Percentiles rank a stretch among this genome's conserved stretches.
Evolutionary conservation across 1,284 basidiomycete species (phyloP).

Genomic region (Ustilago vetiveriae): DNA sequence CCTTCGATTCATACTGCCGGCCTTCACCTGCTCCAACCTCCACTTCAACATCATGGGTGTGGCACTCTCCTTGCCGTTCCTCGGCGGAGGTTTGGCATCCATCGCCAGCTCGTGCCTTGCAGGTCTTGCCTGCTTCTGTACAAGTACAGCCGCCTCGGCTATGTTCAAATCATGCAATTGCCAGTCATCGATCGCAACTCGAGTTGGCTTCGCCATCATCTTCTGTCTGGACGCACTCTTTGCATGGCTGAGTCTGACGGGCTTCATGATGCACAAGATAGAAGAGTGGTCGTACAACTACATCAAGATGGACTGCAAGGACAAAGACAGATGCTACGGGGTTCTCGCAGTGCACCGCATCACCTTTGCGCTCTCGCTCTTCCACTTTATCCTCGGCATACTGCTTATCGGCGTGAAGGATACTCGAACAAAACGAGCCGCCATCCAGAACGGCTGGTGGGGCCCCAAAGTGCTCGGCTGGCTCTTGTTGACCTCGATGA

Average conservation of each 20-base stretch:
- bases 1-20: neutral
- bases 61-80: slow-evolving; percentile 84
- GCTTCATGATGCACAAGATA: slow-evolving; percentile 84
- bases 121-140: slow-evolving; percentile 70
- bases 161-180: slow-evolving; percentile 99
- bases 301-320: slow-evolving; percentile 95
- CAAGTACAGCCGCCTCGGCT: slow-evolving; percentile 89
- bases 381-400: slow-evolving; percentile 83
- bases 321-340: slow-evolving; percentile 88
- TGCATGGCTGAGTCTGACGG: slow-evolving; percentile 94
- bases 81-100: slow-evolving; percentile 80
- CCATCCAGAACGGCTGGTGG: slow-evolving; percentile 99
- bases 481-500: slow-evolving; percentile 79
- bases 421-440: slow-evolving; percentile 87
- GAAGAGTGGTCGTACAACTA: slow-evolving; percentile 95
- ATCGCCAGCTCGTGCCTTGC: slow-evolving; percentile 64
- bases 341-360: slow-evolving; percentile 97
- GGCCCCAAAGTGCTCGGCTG: slow-evolving; percentile 92
- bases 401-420: slow-evolving; percentile 86
- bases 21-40: slow-evolving; percentile 5
- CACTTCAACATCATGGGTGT: slow-evolving; percentile 74
- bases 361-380: slow-evolving; percentile 90
- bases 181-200: slow-evolving; percentile 96
- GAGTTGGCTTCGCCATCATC: slow-evolving; percentile 95
- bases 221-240: slow-evolving; percentile 95